Conservation (phyloP, 2,329 filamentous ascomycete genomes). For the Claviceps humidiphila region DNA sequence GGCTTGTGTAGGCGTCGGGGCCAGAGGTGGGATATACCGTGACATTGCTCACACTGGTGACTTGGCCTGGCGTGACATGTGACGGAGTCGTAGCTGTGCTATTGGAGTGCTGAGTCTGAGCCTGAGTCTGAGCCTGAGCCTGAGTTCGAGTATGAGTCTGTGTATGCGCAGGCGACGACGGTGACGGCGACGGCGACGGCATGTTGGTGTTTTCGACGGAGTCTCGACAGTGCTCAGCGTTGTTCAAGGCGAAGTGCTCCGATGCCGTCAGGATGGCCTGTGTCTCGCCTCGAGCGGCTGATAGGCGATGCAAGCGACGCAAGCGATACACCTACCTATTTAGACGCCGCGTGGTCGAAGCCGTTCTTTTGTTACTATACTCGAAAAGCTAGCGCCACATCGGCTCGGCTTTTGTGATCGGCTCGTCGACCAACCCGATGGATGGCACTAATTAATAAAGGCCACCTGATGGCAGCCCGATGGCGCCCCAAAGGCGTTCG, state of each 20-base stretch:
- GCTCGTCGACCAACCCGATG: neutral
- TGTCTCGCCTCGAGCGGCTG: neutral
- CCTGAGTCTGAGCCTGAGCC: neutral
- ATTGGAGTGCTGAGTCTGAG: constrained; percentile 8
- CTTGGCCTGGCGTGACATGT: constrained; percentile 8
- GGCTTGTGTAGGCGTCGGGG: constrained; percentile 23
- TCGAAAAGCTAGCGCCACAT: neutral
- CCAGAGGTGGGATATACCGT: constrained; percentile 28
- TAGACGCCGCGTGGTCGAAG: neutral
- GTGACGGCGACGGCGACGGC: constrained; percentile 12
- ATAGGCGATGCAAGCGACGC: neutral
- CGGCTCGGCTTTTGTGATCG: neutral
- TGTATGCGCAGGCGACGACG: constrained; percentile 8
- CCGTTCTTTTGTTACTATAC: neutral
- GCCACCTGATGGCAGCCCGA: neutral
- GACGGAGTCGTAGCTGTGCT: constrained; percentile 6
- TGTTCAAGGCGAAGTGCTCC: neutral
- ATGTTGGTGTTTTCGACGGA: constrained; percentile 10
- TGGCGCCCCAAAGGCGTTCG: neutral
- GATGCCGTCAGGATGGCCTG: neutral
- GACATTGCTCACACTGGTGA: constrained; percentile 13
- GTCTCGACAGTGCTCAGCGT: constrained; percentile 7
- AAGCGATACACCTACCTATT: neutral
- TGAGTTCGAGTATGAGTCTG: neutral
- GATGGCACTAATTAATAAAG: too few relatives aligned